Evolutionary conservation across 306 rosid genomes (phyloP).

Genomic region (Neltuma alba): DNA sequence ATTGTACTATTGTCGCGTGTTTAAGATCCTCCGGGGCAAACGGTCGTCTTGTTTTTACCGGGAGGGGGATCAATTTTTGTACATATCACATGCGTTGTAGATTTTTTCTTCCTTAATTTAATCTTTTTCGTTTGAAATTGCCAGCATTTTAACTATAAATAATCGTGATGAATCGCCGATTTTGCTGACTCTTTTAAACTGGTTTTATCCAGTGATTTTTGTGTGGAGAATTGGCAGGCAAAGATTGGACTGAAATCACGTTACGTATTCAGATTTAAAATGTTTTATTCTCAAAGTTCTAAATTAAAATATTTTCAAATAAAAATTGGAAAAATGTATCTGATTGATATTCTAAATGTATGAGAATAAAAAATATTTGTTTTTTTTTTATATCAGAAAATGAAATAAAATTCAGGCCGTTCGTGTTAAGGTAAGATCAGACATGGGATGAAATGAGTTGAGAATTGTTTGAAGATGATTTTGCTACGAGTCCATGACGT

Average conservation of each 20-base stretch:
- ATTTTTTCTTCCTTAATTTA: conserved; percentile 22
- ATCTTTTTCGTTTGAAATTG: background rate
- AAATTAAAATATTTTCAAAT: background rate
- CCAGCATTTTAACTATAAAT: background rate
- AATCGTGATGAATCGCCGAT: background rate
- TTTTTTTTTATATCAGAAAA: no score
- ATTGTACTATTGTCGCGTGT: conserved; percentile 17
- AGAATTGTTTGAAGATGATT: background rate
- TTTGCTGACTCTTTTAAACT: background rate
- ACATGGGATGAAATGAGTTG: background rate
- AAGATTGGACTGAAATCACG: background rate
- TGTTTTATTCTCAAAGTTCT: background rate
- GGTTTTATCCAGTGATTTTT: background rate
- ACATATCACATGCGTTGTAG: conserved; percentile 44
- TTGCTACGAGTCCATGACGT: no score
- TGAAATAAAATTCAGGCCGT: no score
- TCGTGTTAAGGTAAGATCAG: no score
- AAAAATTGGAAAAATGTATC: background rate
- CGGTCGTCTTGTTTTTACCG: conserved; percentile 34
- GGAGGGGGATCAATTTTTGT: conserved; percentile 56
- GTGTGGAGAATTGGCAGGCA: background rate
- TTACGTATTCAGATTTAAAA: background rate
- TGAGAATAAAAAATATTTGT: no score
- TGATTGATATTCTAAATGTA: no score
- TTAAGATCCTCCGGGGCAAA: conserved; percentile 40